Evolutionary conservation across 768 basidiomycete genomes (phyloP).

Genomic region (Tubosaeta sp.): DNA sequence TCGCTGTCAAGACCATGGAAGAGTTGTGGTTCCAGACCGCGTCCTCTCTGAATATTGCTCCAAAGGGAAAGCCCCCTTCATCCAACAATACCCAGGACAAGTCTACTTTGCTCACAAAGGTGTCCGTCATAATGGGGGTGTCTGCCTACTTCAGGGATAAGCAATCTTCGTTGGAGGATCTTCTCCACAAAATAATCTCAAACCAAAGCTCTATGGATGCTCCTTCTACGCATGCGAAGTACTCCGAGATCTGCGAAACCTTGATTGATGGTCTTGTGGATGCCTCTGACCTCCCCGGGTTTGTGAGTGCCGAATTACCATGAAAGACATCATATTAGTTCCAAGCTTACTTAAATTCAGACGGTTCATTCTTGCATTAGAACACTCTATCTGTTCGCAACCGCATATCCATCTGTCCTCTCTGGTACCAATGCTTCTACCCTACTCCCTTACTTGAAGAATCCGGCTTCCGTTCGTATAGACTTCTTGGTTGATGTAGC

Average conservation of each 20-base stretch:
- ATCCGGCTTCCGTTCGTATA: conserved; percentile 63
- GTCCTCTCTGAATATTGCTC: conserved; percentile 27
- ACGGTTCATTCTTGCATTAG: conserved; percentile 80
- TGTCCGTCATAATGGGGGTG: conserved; percentile 81
- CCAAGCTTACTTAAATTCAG: conserved; percentile 33
- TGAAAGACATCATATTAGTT: not conserved
- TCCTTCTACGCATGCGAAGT: conserved; percentile 55
- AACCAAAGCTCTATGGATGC: conserved; percentile 61
- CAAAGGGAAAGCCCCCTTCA: conserved; percentile 36
- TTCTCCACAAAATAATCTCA: conserved; percentile 77
- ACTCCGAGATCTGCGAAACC: conserved; percentile 76
- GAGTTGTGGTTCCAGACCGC: conserved; percentile 79
- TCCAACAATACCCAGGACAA: conserved; percentile 44
- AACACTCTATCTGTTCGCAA: conserved; percentile 78
- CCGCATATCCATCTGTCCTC: conserved; percentile 81
- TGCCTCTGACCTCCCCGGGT: conserved; percentile 72
- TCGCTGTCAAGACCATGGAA: conserved; percentile 85
- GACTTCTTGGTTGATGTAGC: not conserved
- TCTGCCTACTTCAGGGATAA: conserved; percentile 78
- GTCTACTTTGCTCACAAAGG: conserved; percentile 55
- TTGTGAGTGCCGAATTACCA: conserved; percentile 44
- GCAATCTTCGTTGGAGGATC: conserved; percentile 78
- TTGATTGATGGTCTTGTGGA: conserved; percentile 89
- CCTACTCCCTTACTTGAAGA: conserved; percentile 87
- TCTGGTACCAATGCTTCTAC: conserved; percentile 80